Conservation (phyloP, 1,284 basidiomycete genomes). For the Peniophora sp. region DNA sequence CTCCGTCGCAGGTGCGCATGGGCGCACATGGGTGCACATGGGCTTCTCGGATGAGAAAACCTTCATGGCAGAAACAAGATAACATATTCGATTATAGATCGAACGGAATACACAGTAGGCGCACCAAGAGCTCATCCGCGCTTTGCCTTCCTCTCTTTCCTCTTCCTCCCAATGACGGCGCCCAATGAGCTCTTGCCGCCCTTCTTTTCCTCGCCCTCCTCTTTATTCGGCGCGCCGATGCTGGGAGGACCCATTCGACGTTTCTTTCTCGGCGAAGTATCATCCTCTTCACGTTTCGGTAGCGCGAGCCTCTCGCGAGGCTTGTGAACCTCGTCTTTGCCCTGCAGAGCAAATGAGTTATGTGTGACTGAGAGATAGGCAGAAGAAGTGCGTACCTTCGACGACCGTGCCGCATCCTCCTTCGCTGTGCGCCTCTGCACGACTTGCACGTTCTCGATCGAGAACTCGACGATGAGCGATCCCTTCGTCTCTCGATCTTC, state of each 20-base stretch:
- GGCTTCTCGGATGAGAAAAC: too few species aligned
- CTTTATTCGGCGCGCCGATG: neutral
- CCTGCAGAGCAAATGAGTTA: constrained; percentile 3
- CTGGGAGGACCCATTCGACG: constrained; percentile 5
- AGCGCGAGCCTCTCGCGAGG: constrained; percentile 9
- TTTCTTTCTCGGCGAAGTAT: constrained; percentile 10
- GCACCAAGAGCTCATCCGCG: neutral
- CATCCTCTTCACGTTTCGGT: constrained; percentile 15
- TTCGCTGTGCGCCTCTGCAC: constrained; percentile 58
- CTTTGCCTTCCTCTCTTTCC: constrained; percentile 19
- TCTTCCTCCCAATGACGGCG: constrained; percentile 26
- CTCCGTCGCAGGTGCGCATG: too few species aligned
- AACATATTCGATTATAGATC: too few species aligned
- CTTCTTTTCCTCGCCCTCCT: constrained; percentile 6
- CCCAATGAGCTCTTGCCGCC: constrained; percentile 16
- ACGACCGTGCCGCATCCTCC: constrained; percentile 25
- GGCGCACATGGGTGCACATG: too few species aligned
- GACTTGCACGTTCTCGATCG: constrained; percentile 89
- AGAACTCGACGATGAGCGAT: constrained; percentile 84
- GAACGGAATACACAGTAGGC: too few species aligned
- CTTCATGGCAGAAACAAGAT: too few species aligned
- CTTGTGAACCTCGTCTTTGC: constrained; percentile 3
- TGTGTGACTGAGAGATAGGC: neutral
- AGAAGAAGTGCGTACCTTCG: constrained; percentile 8
- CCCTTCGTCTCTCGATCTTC: constrained; percentile 33